Evolutionary conservation across 495 filamentous ascomycete genomes (phyloP).

Genomic region (Elasticomyces elasticus): DNA sequence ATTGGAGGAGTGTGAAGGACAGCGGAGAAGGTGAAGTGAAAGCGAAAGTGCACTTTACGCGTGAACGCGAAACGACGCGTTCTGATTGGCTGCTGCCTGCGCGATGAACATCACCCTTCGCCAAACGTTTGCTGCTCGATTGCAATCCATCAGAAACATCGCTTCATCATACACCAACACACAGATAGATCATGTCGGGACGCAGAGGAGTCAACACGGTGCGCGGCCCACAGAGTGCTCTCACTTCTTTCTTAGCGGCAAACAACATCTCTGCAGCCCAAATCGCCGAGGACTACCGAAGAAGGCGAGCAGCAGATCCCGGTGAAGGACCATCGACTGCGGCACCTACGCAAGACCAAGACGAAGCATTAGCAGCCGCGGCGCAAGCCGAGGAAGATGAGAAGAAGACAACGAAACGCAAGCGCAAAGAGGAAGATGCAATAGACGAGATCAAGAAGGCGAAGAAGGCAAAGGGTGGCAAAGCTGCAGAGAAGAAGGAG

Average conservation of each 20-base stretch:
- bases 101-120: not conserved
- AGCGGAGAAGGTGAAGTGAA: not conserved
- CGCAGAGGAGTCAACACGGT: slow-evolving; percentile 20
- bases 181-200: slow-evolving; percentile 14
- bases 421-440: slow-evolving; percentile 2
- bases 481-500: slow-evolving; percentile 61
- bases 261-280: slow-evolving; percentile 83
- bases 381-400: slow-evolving; percentile 24
- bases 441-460: slow-evolving; percentile 14
- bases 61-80: not conserved
- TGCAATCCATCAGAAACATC: not conserved
- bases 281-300: slow-evolving; percentile 54
- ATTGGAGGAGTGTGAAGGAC: not conserved
- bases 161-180: not conserved
- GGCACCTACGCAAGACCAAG: slow-evolving; percentile 8
- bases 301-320: slow-evolving; percentile 21
- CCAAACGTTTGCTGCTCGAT: not conserved
- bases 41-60: not conserved
- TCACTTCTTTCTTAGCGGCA: slow-evolving; percentile 36
- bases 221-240: slow-evolving; percentile 23
- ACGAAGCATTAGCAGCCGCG: slow-evolving; percentile 3
- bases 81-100: not conserved
- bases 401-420: slow-evolving; percentile 24
- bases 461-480: slow-evolving; percentile 53
- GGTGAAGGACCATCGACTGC: slow-evolving; percentile 19